These are phyloP conservation scores for Penicillium atrosanguineum DNA, from an alignment of 495 filamentous ascomycete genomes.

Conservation along the genomic window DNA sequence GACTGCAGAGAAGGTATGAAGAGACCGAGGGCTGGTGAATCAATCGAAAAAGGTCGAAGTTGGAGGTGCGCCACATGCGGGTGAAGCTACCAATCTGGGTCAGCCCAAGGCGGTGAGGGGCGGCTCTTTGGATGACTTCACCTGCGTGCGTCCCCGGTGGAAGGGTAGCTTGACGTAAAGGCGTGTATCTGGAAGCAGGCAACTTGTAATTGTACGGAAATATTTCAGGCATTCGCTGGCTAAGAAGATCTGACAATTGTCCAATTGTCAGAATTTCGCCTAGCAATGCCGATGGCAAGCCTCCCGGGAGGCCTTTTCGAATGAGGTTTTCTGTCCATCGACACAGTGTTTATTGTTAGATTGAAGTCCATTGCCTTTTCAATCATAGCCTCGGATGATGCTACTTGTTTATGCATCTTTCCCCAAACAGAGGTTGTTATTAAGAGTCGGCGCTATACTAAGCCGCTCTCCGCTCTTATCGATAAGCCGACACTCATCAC, in stretches of 20 bases:
- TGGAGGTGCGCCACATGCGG: constrained; percentile 14
- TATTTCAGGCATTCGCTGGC: neutral
- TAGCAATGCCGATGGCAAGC: neutral
- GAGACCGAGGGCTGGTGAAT: neutral
- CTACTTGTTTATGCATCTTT: neutral
- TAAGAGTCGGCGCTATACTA: neutral
- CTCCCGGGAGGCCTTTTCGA: neutral
- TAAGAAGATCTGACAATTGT: neutral
- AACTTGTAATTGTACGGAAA: neutral
- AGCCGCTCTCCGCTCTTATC: constrained; percentile 24
- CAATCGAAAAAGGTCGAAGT: neutral
- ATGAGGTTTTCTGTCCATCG: neutral
- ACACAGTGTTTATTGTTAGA: neutral
- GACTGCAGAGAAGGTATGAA: neutral
- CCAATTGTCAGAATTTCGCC: neutral
- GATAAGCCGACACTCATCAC: constrained; percentile 23
- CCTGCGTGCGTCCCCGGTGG: neutral
- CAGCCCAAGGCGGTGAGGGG: constrained; percentile 8
- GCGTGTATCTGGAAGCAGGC: neutral
- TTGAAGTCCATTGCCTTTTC: neutral
- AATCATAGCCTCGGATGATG: too few species aligned
- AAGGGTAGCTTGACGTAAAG: neutral
- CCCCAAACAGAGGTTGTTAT: neutral
- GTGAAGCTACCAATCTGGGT: constrained; percentile 2
- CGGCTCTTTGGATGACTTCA: constrained; percentile 6